Conservation (phyloP, 106 monocot genomes). For the Ottelia alismoides region DNA sequence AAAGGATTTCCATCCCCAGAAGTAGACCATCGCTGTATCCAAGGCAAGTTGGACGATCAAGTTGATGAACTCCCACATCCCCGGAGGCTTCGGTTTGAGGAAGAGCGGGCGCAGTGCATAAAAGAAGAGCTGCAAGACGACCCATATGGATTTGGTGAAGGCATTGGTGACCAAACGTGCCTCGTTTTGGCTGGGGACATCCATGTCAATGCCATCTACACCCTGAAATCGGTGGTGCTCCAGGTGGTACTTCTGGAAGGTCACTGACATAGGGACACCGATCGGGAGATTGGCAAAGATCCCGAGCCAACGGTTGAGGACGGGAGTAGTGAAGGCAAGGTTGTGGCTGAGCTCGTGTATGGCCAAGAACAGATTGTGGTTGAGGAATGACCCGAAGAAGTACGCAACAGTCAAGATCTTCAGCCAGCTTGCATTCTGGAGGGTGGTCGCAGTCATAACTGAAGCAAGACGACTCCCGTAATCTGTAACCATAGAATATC, state of each 20-base stretch:
- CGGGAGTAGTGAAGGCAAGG: constrained; percentile 74
- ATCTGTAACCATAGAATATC: constrained; percentile 44
- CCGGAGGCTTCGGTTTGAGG: constrained; percentile 84
- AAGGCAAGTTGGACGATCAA: constrained; percentile 36
- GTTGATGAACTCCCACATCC: constrained; percentile 77
- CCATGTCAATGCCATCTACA: constrained; percentile 84
- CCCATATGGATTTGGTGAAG: constrained; percentile 65
- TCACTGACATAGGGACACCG: constrained; percentile 92
- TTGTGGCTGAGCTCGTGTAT: constrained; percentile 97
- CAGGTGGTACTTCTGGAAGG: constrained; percentile 93
- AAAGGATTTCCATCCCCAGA: constrained; percentile 65
- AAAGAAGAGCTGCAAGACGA: constrained; percentile 79
- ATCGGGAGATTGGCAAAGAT: constrained; percentile 93
- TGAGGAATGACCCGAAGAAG: constrained; percentile 93
- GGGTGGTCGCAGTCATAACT: constrained; percentile 59
- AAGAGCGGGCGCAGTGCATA: constrained; percentile 78
- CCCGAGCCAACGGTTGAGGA: constrained; percentile 68
- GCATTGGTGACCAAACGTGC: constrained; percentile 33
- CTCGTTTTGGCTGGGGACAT: constrained; percentile 50
- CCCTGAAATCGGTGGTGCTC: constrained; percentile 95
- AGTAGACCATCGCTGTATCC: constrained; percentile 34
- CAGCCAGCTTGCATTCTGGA: constrained; percentile 46
- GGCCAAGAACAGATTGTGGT: constrained; percentile 93
- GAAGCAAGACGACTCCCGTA: constrained; percentile 48
- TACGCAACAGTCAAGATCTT: constrained; percentile 62